Percentiles rank a stretch among this genome's conserved stretches.
Evolutionary conservation across 768 basidiomycete species (phyloP).

Genomic region (Calocera viscosa): DNA sequence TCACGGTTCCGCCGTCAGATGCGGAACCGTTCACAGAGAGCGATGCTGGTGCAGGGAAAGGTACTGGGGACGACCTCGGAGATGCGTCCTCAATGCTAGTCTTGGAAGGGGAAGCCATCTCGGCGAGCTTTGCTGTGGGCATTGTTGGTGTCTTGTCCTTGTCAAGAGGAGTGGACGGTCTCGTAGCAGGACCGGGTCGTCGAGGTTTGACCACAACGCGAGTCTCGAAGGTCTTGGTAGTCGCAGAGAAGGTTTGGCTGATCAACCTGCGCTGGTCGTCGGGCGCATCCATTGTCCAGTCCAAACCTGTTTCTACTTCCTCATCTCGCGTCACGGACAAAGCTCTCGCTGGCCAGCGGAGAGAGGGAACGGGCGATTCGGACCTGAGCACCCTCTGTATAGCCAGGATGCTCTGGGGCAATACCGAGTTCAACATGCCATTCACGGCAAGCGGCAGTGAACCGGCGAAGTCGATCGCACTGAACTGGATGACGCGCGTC

Average conservation of each 20-base stretch:
- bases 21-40: not conserved
- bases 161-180: not conserved
- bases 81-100: not conserved
- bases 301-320: conserved; percentile 14
- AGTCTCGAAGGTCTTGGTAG: not conserved
- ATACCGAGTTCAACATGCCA: conserved; percentile 64
- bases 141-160: conserved; percentile 1
- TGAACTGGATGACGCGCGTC: conserved; percentile 70
- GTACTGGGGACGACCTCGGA: not conserved
- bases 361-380: conserved; percentile 50
- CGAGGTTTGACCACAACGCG: conserved; percentile 15
- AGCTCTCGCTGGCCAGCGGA: conserved; percentile 54
- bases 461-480: conserved; percentile 77
- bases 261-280: conserved; percentile 19
- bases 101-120: not conserved
- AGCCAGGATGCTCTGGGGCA: conserved; percentile 58
- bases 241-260: conserved; percentile 12
- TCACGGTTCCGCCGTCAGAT: not conserved
- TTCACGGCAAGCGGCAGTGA: conserved; percentile 75
- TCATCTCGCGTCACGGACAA: conserved; percentile 11
- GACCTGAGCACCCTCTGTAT: conserved; percentile 65
- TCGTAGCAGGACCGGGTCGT: conserved; percentile 10
- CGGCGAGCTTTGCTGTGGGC: not conserved
- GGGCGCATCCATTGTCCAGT: conserved; percentile 21
- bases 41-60: not conserved